phyloP scores from a whole-genome alignment of 129 eudicot species.

The Artemisia tridentata region DNA sequence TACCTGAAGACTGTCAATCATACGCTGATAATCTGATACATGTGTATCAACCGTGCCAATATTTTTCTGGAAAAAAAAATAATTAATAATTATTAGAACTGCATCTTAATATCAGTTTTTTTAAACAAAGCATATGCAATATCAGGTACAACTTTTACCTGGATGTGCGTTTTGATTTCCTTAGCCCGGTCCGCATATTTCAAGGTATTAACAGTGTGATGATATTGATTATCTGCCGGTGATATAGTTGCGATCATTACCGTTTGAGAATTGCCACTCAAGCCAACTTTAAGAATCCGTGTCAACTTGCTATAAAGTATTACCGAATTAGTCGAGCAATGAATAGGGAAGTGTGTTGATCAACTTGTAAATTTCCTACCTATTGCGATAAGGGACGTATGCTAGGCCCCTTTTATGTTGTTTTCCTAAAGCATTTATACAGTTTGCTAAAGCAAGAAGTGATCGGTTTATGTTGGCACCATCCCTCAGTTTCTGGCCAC shows the following conservation, averaged over 20 bases:
- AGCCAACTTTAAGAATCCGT: conserved; percentile 94
- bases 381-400: conserved; percentile 94
- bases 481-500: conserved; percentile 88
- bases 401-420: conserved; percentile 96
- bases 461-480: conserved; percentile 95
- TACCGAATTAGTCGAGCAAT: conserved; percentile 23
- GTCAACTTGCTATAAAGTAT: conserved; percentile 73
- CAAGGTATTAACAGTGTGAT: conserved; percentile 87
- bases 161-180: conserved; percentile 92
- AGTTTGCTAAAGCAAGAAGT: conserved; percentile 93
- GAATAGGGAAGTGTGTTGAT: conserved; percentile 21
- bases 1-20: conserved; percentile 94
- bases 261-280: conserved; percentile 94
- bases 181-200: conserved; percentile 95
- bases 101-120: neutral
- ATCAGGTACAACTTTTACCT: conserved; percentile 42
- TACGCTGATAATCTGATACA: conserved; percentile 91
- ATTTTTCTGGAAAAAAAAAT: conserved; percentile 57
- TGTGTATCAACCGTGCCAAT: conserved; percentile 77
- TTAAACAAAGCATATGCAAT: neutral
- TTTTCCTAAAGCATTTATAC: conserved; percentile 94
- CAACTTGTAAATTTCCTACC: conserved; percentile 39
- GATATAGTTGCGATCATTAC: conserved; percentile 93
- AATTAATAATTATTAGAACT: neutral
- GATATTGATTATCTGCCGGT: conserved; percentile 85